Evolutionary conservation across 1,284 basidiomycete genomes (phyloP), one percentile per base, ranked within the genome.

Genomic region (Spongispora temasekensis): DNA sequence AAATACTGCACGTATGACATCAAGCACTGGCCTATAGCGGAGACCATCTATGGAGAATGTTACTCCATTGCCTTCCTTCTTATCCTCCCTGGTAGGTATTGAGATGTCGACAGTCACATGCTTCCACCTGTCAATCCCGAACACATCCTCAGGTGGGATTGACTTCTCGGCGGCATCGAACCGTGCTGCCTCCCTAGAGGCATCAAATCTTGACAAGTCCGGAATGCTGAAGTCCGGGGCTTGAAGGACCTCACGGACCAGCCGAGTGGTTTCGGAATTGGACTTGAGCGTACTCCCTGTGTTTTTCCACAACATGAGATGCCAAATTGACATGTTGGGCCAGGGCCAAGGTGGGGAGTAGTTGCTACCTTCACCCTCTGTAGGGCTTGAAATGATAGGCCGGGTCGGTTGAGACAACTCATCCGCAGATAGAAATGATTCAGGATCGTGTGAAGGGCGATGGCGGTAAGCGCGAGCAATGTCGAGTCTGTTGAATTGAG

Each of bases 201-300:
- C 17, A 1, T 62, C 12, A 2, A 62, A 62, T 2, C 10, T 5
- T 4, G 5, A 19, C 15, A 61, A 31, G 4, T 61, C 42, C 0
- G 19, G 1, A 1, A 57, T 21, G 19, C 57, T 53, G 53, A 58
- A 58, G 5, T 54, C 52, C 5, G 27, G 21, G 7, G 58, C 54
- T 50, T 56, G 48, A 10, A 61, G 23, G 9, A 61, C 51, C 0
- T 60, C 42, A 1, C 31, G 54, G n/a, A 61, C 58, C 19, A 56
- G 54, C 30, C 2, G 35, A 5, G 55, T 57, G 7, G 57, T 32
- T 34, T 62, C 59, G 1, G 37, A 25, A 30, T 58, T 17, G 2
- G 55, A 60, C 17, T 62, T 62, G 4, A 51, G 55, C 5, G 6
- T 1, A 6, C 23, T 55, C 1, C 60, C 25, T 0, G 3, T 53